phyloP scores from a whole-genome alignment of 2,329 filamentous ascomycete species.

The Xylariaceae sp. region DNA sequence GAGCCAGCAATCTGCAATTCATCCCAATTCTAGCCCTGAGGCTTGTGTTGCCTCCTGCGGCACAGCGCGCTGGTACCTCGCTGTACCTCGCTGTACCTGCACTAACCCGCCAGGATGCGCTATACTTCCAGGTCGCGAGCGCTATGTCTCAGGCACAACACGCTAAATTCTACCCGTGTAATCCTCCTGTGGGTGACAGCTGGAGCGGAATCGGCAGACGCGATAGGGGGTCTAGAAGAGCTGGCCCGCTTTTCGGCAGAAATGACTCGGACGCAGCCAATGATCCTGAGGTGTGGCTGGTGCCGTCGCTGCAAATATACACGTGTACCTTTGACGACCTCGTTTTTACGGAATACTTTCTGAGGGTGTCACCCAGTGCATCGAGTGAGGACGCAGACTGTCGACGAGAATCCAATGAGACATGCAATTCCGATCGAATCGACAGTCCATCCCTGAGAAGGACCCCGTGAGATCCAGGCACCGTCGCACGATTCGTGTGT shows the following conservation, averaged over 20 bases:
- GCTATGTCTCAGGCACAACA: background rate
- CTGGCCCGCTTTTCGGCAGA: background rate
- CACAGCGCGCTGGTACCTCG: background rate
- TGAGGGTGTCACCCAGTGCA: background rate
- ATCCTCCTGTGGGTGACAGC: background rate
- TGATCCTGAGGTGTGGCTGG: slow-evolving; percentile 2
- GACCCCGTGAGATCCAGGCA: background rate
- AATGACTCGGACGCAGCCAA: slow-evolving; percentile 10
- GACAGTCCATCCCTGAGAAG: background rate
- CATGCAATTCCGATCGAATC: background rate
- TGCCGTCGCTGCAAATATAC: background rate
- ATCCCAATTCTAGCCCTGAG: background rate
- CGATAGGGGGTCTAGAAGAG: background rate
- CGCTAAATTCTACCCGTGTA: background rate
- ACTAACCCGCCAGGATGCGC: background rate
- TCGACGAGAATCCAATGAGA: background rate
- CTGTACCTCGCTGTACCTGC: background rate
- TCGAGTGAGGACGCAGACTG: background rate
- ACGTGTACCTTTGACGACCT: background rate
- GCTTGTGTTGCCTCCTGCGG: background rate
- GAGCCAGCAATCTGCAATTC: slow-evolving; percentile 5
- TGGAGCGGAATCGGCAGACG: background rate
- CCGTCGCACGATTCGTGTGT: background rate
- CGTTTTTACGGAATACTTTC: background rate
- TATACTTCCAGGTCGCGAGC: background rate